phyloP scores from a whole-genome alignment of 2,329 filamentous ascomycete species.

The Aspergillus alliaceus region DNA sequence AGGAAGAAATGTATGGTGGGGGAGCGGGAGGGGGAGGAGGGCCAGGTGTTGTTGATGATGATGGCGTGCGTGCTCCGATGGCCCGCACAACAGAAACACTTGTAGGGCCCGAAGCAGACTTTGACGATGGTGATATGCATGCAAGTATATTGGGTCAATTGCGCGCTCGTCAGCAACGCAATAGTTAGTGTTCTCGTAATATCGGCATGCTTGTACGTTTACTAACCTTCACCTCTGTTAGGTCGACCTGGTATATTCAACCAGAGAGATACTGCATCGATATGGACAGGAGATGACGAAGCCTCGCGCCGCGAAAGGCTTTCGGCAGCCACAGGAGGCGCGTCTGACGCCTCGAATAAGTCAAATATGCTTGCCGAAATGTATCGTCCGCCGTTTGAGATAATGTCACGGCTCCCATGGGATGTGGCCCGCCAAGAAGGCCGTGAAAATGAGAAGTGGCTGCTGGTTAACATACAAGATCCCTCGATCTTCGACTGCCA shows the following conservation, averaged over 20 bases:
- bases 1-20: conserved; percentile 82
- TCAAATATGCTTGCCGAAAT: conserved; percentile 82
- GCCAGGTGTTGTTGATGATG: conserved; percentile 51
- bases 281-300: conserved; percentile 58
- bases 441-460: conserved; percentile 88
- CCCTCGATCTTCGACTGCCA: conserved; percentile 93
- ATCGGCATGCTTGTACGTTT: not conserved
- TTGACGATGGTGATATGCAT: conserved; percentile 57
- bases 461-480: conserved; percentile 94
- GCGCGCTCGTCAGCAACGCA: conserved; percentile 44
- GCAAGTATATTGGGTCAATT: conserved; percentile 67
- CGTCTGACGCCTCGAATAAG: conserved; percentile 66
- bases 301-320: conserved; percentile 53
- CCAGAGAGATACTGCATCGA: conserved; percentile 58
- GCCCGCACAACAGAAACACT: conserved; percentile 88
- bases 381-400: conserved; percentile 86
- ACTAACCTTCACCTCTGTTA: conserved; percentile 17
- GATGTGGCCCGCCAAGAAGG: conserved; percentile 81
- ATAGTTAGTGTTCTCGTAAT: conserved; percentile 29
- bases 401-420: conserved; percentile 80
- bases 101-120: conserved; percentile 67
- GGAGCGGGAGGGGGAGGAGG: conserved; percentile 51
- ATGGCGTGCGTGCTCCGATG: conserved; percentile 83
- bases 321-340: conserved; percentile 63
- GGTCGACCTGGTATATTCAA: conserved; percentile 67